Percentiles rank a stretch among this genome's conserved stretches.
These are phyloP conservation scores for Fusarium musae DNA, from an alignment of 2,329 filamentous ascomycete species.

Conservation along the genomic window DNA sequence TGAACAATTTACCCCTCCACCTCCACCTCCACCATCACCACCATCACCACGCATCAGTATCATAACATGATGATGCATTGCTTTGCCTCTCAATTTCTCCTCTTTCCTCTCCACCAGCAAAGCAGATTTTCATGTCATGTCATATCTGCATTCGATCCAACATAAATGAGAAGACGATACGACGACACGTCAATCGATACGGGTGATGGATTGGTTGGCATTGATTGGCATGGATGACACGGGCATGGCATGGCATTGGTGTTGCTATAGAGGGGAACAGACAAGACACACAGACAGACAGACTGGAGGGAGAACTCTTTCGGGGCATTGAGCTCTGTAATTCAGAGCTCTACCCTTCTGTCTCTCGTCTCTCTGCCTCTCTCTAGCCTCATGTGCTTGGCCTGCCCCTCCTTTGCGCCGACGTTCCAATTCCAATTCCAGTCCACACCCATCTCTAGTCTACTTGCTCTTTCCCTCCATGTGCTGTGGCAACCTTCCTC, in stretches of 20 bases:
- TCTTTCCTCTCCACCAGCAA: background rate
- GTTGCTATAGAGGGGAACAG: background rate
- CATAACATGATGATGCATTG: constrained; percentile 18
- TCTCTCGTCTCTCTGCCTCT: background rate
- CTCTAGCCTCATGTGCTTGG: constrained; percentile 3
- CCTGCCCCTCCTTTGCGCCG: constrained; percentile 31
- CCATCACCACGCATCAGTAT: constrained; percentile 5
- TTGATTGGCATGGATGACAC: background rate
- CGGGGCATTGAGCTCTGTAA: constrained; percentile 8
- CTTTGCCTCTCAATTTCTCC: background rate
- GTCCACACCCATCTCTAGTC: background rate
- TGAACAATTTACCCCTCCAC: constrained; percentile 24
- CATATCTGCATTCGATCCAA: constrained; percentile 4
- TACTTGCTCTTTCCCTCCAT: constrained; percentile 11
- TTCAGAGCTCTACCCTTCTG: background rate
- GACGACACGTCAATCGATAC: constrained; percentile 29
- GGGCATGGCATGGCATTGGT: background rate
- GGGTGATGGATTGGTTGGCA: background rate
- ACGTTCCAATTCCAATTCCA: background rate
- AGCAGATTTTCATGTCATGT: constrained; percentile 19
- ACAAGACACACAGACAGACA: background rate
- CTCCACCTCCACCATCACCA: constrained; percentile 19
- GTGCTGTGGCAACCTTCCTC: constrained; percentile 16
- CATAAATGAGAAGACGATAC: constrained; percentile 14
- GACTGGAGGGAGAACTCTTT: background rate